Percentiles rank a stretch among this genome's conserved stretches.
Conservation (phyloP, 352 stramenopile species). For the Pythium plurisporium region DNA sequence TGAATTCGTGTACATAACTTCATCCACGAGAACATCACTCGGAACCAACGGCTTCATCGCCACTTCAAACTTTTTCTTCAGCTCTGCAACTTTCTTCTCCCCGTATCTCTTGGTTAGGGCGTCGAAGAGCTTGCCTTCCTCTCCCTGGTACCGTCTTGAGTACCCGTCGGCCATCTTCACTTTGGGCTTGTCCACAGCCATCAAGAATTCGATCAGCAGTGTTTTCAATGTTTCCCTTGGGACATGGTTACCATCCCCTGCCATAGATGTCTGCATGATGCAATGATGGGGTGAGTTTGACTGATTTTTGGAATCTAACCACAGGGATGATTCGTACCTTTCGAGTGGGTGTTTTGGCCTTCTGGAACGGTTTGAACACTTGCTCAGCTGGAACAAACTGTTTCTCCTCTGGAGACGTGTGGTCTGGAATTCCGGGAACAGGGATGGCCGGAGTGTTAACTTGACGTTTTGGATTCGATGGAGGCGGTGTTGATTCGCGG, state of each 20-base stretch:
- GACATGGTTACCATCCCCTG: not conserved
- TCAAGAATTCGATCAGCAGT: conserved; percentile 63
- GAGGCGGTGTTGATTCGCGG: not conserved
- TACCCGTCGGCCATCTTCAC: conserved; percentile 65
- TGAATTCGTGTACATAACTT: not conserved
- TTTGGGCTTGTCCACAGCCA: conserved; percentile 48
- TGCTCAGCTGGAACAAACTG: conserved; percentile 15
- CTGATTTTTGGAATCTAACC: no score
- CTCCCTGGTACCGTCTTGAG: conserved; percentile 54
- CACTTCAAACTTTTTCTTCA: conserved; percentile 30
- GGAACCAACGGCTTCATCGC: conserved; percentile 2
- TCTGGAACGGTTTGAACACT: conserved; percentile 23
- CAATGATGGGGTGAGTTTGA: no score
- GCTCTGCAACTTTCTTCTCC: conserved; percentile 31
- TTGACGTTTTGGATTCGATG: not conserved
- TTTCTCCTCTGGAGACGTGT: not conserved
- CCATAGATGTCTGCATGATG: not conserved
- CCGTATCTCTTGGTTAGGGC: conserved; percentile 67
- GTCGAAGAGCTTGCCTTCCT: conserved; percentile 61
- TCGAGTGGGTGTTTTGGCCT: not conserved
- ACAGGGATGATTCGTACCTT: conserved; percentile 8
- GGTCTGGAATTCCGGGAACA: not conserved
- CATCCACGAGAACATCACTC: not conserved
- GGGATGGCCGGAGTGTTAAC: not conserved
- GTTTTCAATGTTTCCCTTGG: conserved; percentile 29